Evolutionary conservation across 2,329 filamentous ascomycete species (phyloP).

Genomic region (Aaosphaeria pasadenensis): DNA sequence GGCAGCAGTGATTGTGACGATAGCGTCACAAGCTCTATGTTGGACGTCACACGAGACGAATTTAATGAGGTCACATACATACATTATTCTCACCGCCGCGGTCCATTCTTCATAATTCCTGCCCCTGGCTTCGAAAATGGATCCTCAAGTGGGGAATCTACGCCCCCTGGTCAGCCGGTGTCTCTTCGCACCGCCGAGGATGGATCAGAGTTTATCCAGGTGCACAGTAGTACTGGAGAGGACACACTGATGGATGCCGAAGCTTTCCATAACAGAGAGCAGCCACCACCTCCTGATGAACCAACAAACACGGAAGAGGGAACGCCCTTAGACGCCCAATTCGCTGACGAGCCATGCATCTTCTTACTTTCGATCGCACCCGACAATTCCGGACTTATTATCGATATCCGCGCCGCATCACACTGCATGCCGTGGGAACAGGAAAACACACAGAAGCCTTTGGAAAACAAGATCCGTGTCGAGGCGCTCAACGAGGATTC

Average conservation of each 20-base stretch:
- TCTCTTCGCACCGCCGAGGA: not conserved
- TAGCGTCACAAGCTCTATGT: too few relatives aligned
- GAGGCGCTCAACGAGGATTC: slow-evolving; percentile 5
- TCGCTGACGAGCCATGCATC: not conserved
- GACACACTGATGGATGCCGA: not conserved
- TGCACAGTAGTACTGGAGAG: not conserved
- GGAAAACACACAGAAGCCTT: slow-evolving; percentile 9
- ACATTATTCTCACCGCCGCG: not conserved
- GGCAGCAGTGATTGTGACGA: too few relatives aligned
- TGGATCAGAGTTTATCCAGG: not conserved
- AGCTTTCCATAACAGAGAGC: not conserved
- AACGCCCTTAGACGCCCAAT: not conserved
- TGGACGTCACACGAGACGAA: not conserved
- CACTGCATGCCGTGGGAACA: slow-evolving; percentile 13
- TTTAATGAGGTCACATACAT: not conserved
- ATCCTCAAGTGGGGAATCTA: not conserved
- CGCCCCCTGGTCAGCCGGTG: not conserved
- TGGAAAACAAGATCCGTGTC: slow-evolving; percentile 10
- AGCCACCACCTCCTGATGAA: not conserved
- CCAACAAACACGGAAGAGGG: not conserved
- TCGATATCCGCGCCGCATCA: slow-evolving; percentile 1
- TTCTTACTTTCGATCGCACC: not conserved
- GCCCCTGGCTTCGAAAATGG: not conserved
- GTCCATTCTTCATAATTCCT: not conserved
- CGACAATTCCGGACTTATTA: not conserved